phyloP scores from a whole-genome alignment of 2,329 filamentous ascomycete genomes.

The Dactylella cylindrospora region DNA sequence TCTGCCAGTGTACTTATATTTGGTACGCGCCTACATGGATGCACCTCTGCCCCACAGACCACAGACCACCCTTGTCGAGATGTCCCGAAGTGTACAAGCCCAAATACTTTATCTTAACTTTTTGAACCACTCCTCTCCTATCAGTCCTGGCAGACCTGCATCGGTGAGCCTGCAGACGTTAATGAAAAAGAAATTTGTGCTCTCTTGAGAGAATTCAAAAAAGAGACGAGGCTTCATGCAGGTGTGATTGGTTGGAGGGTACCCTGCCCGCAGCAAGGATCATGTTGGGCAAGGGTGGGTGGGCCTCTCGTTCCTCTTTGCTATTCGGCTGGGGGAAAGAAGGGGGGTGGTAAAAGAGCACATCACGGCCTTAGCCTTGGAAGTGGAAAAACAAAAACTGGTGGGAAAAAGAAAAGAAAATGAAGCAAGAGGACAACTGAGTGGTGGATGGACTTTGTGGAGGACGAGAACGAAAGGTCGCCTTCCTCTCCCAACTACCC shows the following conservation, averaged over 20 bases:
- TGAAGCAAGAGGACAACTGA: conserved; percentile 22
- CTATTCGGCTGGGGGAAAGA: conserved; percentile 43
- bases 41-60: conserved; percentile 41
- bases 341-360: too few relatives aligned
- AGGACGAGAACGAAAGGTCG: conserved; percentile 25
- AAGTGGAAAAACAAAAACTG: conserved; percentile 23
- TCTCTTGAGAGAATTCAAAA: conserved; percentile 42
- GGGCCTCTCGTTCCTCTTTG: conserved; percentile 36
- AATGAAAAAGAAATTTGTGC: conserved; percentile 44
- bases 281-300: conserved; percentile 19
- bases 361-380: conserved; percentile 34
- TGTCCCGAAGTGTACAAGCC: conserved; percentile 42
- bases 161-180: conserved; percentile 38
- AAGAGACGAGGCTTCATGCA: conserved; percentile 44
- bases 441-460: conserved; percentile 6
- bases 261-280: conserved; percentile 42
- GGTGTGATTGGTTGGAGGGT: conserved; percentile 32
- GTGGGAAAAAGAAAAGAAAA: conserved; percentile 19
- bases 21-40: conserved; percentile 45
- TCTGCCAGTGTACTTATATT: conserved; percentile 45
- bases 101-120: conserved; percentile 45
- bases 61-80: conserved; percentile 28
- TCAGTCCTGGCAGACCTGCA: conserved; percentile 44
- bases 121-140: conserved; percentile 41
- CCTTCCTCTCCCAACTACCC: conserved; percentile 30